Conservation (phyloP, 805 yeast genomes). For the Geotrichum ghanense region DNA sequence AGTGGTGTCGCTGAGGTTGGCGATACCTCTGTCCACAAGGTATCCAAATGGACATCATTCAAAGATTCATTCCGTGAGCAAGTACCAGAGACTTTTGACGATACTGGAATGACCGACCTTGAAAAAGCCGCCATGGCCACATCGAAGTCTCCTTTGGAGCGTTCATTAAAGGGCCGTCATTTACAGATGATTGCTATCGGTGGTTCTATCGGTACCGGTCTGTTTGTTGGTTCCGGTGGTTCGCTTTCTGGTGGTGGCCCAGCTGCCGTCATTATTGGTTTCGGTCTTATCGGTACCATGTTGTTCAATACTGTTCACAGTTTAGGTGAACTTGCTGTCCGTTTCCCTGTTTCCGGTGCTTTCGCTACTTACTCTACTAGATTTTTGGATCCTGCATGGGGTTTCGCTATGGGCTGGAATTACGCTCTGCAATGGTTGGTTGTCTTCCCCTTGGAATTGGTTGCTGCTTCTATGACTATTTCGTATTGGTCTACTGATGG, state of each 20-base stretch:
- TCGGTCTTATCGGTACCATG: constrained; percentile 48
- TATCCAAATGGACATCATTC: constrained; percentile 21
- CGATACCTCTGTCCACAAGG: too few relatives aligned
- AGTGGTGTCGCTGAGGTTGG: too few relatives aligned
- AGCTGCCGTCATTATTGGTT: constrained; percentile 45
- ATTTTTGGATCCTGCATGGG: constrained; percentile 55
- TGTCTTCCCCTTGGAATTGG: constrained; percentile 54
- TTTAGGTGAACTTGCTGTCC: constrained; percentile 61
- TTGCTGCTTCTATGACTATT: constrained; percentile 48
- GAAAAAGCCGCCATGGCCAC: constrained; percentile 34
- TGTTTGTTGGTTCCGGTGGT: constrained; percentile 57
- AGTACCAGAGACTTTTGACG: constrained; percentile 24
- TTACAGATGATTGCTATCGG: constrained; percentile 66
- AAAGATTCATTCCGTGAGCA: constrained; percentile 35
- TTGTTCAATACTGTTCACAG: constrained; percentile 53
- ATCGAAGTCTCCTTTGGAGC: constrained; percentile 35
- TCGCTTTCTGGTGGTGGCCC: constrained; percentile 50
- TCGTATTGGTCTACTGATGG: constrained; percentile 47
- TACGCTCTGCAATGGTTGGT: constrained; percentile 56
- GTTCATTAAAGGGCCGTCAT: constrained; percentile 43
- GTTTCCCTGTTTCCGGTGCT: constrained; percentile 53
- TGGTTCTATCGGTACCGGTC: constrained; percentile 67
- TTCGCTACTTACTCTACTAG: constrained; percentile 51
- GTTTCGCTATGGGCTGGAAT: constrained; percentile 65
- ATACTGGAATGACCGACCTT: constrained; percentile 27